phyloP scores from a whole-genome alignment of 2,329 filamentous ascomycete genomes.

The Fusarium circinatum region DNA sequence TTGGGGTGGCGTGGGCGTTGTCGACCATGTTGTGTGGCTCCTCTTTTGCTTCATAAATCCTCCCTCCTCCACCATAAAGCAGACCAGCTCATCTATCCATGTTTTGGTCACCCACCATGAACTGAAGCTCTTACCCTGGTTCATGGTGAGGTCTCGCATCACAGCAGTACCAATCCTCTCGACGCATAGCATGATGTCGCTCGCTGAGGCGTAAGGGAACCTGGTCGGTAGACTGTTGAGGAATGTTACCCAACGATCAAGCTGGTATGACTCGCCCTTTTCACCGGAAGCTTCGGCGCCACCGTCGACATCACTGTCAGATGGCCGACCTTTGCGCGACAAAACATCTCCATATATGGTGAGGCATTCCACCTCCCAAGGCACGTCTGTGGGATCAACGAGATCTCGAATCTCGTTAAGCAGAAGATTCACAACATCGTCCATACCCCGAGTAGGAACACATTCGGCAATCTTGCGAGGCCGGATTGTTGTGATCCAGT shows the following conservation, averaged over 20 bases:
- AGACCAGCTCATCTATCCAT: constrained; percentile 93
- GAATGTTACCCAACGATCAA: constrained; percentile 83
- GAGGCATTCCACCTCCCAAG: constrained; percentile 71
- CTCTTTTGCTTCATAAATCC: constrained; percentile 79
- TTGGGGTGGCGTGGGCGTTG: constrained; percentile 48
- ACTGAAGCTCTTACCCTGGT: constrained; percentile 83
- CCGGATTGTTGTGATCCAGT: constrained; percentile 79
- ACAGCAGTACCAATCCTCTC: constrained; percentile 80
- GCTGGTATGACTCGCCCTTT: constrained; percentile 61
- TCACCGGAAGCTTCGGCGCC: constrained; percentile 55
- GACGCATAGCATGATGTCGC: constrained; percentile 80
- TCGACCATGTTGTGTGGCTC: constrained; percentile 45
- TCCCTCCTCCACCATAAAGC: constrained; percentile 88
- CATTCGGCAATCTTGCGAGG: constrained; percentile 72
- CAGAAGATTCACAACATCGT: constrained; percentile 71
- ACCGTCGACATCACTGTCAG: constrained; percentile 40
- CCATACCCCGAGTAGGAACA: constrained; percentile 71
- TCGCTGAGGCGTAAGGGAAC: constrained; percentile 78
- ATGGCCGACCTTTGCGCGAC: constrained; percentile 56
- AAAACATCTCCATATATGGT: constrained; percentile 70
- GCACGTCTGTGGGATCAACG: constrained; percentile 73
- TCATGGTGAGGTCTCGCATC: constrained; percentile 83
- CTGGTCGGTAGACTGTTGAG: constrained; percentile 73
- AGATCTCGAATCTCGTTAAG: constrained; percentile 76
- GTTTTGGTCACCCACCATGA: constrained; percentile 96